phyloP scores from a whole-genome alignment of 2,329 filamentous ascomycete genomes.

The Fusarium miscanthi region DNA sequence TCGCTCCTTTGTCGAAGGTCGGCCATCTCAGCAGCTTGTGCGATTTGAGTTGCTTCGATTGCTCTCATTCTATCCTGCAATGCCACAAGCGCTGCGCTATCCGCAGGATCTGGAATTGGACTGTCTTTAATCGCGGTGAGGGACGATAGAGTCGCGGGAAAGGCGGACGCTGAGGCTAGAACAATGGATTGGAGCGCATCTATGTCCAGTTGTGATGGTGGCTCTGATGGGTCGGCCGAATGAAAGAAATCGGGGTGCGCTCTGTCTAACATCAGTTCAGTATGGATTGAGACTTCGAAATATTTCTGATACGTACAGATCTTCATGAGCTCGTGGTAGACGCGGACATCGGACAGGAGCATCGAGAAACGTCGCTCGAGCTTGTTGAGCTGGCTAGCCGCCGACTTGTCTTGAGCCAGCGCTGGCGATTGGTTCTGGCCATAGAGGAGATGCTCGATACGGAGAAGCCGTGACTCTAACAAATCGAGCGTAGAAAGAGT shows the following conservation, averaged over 20 bases:
- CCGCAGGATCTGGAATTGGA: conserved; percentile 65
- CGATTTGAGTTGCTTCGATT: conserved; percentile 68
- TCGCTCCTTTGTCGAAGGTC: conserved; percentile 73
- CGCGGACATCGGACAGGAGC: conserved; percentile 62
- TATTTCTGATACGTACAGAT: conserved; percentile 61
- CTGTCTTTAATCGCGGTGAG: conserved; percentile 68
- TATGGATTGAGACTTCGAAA: not conserved
- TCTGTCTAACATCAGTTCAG: conserved; percentile 56
- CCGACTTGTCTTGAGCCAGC: conserved; percentile 53
- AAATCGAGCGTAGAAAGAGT: conserved; percentile 66
- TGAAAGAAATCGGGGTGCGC: conserved; percentile 67
- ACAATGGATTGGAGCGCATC: conserved; percentile 66
- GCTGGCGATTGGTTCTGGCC: conserved; percentile 54
- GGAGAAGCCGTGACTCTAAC: conserved; percentile 68
- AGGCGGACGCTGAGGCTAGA: conserved; percentile 66
- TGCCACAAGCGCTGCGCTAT: conserved; percentile 66
- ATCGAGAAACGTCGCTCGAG: conserved; percentile 65
- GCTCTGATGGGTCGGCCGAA: conserved; percentile 56
- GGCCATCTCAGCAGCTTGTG: conserved; percentile 71
- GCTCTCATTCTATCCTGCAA: conserved; percentile 72
- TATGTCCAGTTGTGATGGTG: conserved; percentile 63
- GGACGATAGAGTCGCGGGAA: conserved; percentile 65
- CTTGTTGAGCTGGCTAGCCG: conserved; percentile 58
- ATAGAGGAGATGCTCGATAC: conserved; percentile 69
- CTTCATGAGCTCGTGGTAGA: conserved; percentile 69